A percentile compares a stretch with the other conserved stretches of the same genome.
These are phyloP conservation scores for Barnettozyma vustinii DNA, from an alignment of 805 yeast genomes.

Conservation along the genomic window DNA sequence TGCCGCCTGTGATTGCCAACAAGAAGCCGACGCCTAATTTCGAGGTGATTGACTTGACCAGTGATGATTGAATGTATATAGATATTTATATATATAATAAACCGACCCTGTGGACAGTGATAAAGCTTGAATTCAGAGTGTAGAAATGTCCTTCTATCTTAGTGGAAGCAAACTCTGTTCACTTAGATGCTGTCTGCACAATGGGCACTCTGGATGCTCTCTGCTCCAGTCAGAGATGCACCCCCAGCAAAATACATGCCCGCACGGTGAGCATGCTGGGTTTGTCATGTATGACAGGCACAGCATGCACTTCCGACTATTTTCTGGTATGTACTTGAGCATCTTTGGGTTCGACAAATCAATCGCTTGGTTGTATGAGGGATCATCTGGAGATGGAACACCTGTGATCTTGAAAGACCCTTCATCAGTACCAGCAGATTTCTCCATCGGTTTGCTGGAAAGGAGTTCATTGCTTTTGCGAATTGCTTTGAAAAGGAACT, in stretches of 20 bases:
- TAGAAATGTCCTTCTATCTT: conserved; percentile 7
- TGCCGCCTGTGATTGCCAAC: background rate
- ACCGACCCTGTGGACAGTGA: background rate
- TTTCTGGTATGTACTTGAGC: conserved; percentile 64
- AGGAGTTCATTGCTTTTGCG: conserved; percentile 9
- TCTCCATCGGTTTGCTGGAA: background rate
- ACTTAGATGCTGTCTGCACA: conserved; percentile 69
- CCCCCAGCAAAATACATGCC: conserved; percentile 90
- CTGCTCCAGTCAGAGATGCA: conserved; percentile 88
- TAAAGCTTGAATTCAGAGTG: background rate
- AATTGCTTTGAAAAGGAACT: conserved; percentile 39
- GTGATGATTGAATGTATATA: conserved; percentile 1
- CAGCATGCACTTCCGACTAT: conserved; percentile 74
- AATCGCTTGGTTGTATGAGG: conserved; percentile 26
- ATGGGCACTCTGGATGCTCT: conserved; percentile 84
- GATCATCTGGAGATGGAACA: conserved; percentile 6
- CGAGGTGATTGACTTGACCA: conserved; percentile 5
- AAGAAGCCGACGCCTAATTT: background rate
- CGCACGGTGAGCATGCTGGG: conserved; percentile 86
- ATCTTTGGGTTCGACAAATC: conserved; percentile 51
- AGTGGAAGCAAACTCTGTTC: conserved; percentile 25
- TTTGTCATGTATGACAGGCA: conserved; percentile 75
- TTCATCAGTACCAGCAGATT: background rate
- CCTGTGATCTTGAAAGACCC: conserved; percentile 5
- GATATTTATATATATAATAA: too few relatives aligned